These are phyloP conservation scores for Phaeodactylum tricornutum DNA, from an alignment of 108 stramenopile species.

Conservation along the genomic window DNA sequence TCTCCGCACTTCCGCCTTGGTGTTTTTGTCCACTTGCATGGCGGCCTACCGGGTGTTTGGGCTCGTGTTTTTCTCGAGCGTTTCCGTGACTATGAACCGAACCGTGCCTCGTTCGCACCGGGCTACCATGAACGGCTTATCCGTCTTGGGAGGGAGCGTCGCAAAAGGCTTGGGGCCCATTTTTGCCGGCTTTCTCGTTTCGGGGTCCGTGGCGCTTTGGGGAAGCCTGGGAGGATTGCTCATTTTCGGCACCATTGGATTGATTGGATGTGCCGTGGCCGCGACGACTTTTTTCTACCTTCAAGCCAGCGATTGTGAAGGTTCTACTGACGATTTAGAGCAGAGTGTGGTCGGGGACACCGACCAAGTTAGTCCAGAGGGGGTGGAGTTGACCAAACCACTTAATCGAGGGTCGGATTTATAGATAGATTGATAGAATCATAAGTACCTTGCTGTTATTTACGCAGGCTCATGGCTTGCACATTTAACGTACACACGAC, in stretches of 20 bases:
- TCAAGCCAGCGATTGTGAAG: no score
- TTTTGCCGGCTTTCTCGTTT: constrained; percentile 30
- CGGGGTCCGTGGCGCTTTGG: constrained; percentile 1
- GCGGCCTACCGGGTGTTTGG: constrained; percentile 27
- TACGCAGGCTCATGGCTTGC: no score
- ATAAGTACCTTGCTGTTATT: no score
- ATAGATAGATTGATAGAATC: no score
- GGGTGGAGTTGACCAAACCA: no score
- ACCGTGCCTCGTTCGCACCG: constrained; percentile 46
- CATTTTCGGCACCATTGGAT: constrained; percentile 2
- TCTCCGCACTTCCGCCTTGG: background rate
- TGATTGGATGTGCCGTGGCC: no score
- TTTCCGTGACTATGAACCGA: constrained; percentile 43
- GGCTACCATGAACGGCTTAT: constrained; percentile 59
- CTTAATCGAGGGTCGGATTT: no score
- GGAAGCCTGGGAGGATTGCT: background rate
- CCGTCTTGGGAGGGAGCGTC: constrained; percentile 44
- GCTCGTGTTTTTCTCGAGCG: constrained; percentile 37
- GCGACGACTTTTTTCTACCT: no score
- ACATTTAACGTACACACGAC: no score
- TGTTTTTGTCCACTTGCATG: constrained; percentile 19
- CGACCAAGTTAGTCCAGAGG: no score
- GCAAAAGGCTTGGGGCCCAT: constrained; percentile 45
- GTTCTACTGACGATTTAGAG: no score
- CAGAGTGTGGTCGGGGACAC: no score